Evolutionary conservation across 352 stramenopile genomes (phyloP), one percentile per base, ranked within the genome.

Genomic region (Phytophthora fragariaefolia): DNA sequence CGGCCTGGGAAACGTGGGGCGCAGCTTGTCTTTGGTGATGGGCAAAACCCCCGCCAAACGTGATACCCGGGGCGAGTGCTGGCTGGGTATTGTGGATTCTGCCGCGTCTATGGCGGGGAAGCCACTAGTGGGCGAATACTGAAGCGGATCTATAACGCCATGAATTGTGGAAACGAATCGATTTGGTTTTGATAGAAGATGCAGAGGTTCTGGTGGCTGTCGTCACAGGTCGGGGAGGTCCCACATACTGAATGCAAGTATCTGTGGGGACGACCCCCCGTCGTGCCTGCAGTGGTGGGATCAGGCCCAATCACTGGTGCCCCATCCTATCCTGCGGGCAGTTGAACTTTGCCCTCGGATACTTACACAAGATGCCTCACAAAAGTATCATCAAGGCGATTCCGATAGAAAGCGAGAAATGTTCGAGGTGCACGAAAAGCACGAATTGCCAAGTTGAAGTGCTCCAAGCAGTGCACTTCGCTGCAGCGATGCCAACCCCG

Each of bases 11-110:
- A 63, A 53, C 45, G 61, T 63, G 45, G 1, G 61, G 61, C 48
- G 28, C 61, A 63, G 42, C 63, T 63, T 69, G 63, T 65, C 58
- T 71, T 64, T 73, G 65, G 65, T 69, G 65, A 58, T 73, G 69
- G 65, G 64, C 3, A 15, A 18, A 9, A 12, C 7, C 22, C 36
- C 43, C 13, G 10, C 9, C 2, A 28, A 50, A 30, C 20, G 2
- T n/a, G 22, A 30, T 50, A n/a, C 38, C 23, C 6, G n/a, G 6
- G 18, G 13, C 15, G 2, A 3, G 2, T 0, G 2, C 1, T 30
- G 28, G 20, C 4, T 50, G 43, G 22, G 20, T 61, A 43, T 18
- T 27, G 20, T 17, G 42, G 38, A 27, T 52, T 52, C 8, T 17
- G 26, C 20, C 38, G 28, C 26, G 36, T 61, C 53, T 52, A 52